Conservation (phyloP, 2,329 filamentous ascomycete species). For the Endoconidiophora polonica region DNA sequence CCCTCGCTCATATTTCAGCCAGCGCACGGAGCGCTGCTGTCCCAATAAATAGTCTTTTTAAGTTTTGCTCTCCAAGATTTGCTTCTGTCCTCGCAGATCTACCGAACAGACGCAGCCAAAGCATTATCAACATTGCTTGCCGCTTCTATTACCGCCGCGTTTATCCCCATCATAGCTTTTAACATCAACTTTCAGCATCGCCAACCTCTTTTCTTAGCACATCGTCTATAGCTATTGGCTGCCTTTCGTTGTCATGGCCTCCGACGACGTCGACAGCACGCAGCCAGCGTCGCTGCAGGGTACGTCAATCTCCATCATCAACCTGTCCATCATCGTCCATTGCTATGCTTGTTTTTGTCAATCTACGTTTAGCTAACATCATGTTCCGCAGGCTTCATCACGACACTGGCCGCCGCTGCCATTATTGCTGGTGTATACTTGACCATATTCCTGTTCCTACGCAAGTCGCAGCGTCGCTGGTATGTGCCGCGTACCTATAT, state of each 20-base stretch:
- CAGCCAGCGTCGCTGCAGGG: conserved; percentile 11
- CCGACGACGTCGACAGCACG: conserved; percentile 3
- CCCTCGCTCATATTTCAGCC: no score
- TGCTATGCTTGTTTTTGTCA: neutral
- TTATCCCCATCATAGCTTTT: no score
- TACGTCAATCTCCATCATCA: neutral
- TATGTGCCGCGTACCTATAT: conserved; percentile 35
- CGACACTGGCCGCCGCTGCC: conserved; percentile 37
- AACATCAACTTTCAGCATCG: no score
- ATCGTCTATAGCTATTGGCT: no score
- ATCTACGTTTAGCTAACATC: neutral
- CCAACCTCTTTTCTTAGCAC: no score
- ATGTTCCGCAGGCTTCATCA: conserved; percentile 18
- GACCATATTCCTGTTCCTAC: conserved; percentile 28
- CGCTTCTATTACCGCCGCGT: no score
- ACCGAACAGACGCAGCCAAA: no score
- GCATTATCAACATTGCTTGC: no score
- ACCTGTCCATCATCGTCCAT: neutral
- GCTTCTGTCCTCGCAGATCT: no score
- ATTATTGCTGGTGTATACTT: conserved; percentile 24
- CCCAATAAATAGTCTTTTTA: no score
- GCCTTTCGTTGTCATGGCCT: conserved; percentile 4
- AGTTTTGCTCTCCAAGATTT: no score
- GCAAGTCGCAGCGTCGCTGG: conserved; percentile 28
- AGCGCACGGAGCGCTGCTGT: no score